Base-by-base conservation (phyloP, 2,329 filamentous ascomycete genomes). In the Raffaelea arxii region DNA sequence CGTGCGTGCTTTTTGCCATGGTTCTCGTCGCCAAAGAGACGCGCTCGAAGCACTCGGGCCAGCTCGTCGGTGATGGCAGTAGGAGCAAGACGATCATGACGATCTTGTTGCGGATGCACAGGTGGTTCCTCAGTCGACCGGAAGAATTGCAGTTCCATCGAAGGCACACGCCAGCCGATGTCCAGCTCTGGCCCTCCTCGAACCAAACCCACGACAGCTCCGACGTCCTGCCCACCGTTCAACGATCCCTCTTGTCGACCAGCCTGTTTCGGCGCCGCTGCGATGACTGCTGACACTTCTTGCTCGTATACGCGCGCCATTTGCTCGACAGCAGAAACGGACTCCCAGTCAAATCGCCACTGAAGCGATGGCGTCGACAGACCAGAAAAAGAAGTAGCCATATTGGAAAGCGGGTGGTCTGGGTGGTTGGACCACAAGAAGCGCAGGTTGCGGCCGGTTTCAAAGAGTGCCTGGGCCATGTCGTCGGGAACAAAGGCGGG, bases 391-490 rank as follows among this genome's bases (percentile, higher is more conserved):
- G n/a, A n/a, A 6, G 74, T 65, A 23, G 69, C 66, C n/a, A 68
- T 57, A 37, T 70, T 70, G 14, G 78, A 75, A 37, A 92, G 66
- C 0, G 82, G 79, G 58, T 94, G 85, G 2, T 80, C 69, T 5
- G 85, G 75, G 58, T 92, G 84, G 54, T 84, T 79, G 21, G 70
- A 67, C 54, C 80, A 77, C 41, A 94, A 69, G 46, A 92, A 80
- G 7, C 84, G 77, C 41, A 94, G 64, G 58, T 84, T 91, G 55
- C 76, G 78, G 4, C 86, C 88, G 4, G 82, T 84, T 59, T 94
- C 86, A 53, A 91, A 90, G n/a, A 92, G 78, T 5, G 72, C 68
- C 43, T 76, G 72, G 3, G 79, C 81, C 53, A 90, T 75, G 48
- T 92, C 86, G 5, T 68, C 61, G 0, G 81, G 75, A 39, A 94